A percentile compares a stretch with the other conserved stretches of the same genome.
Conservation (phyloP, 345 rosid species). For the Cardiospermum halicacabum region DNA sequence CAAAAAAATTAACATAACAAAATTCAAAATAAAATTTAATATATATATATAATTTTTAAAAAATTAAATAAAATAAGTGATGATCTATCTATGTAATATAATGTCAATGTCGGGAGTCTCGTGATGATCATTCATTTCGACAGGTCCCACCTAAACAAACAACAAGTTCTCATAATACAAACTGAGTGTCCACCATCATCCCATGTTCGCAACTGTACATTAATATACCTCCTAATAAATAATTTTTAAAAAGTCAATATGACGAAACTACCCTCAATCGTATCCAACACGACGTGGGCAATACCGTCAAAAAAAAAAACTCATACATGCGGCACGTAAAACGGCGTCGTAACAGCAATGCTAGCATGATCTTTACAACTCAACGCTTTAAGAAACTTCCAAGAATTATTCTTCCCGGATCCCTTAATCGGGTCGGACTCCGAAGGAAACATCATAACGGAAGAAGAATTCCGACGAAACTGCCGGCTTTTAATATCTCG, state of each 20-base stretch:
- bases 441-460: constrained; percentile 33
- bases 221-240: constrained; percentile 15
- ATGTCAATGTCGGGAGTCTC: constrained; percentile 44
- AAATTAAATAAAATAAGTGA: background rate
- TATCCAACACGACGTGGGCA: background rate
- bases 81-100: too few relatives aligned
- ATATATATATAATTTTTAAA: background rate
- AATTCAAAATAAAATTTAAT: constrained; percentile 8
- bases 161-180: background rate
- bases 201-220: constrained; percentile 12
- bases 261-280: constrained; percentile 6
- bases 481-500: constrained; percentile 67
- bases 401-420: constrained; percentile 38
- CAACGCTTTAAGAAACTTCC: constrained; percentile 52
- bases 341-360: constrained; percentile 52
- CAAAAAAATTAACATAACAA: background rate
- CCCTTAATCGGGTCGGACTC: constrained; percentile 21
- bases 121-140: constrained; percentile 33
- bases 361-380: constrained; percentile 59
- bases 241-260: background rate
- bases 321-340: constrained; percentile 31
- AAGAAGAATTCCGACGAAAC: constrained; percentile 40
- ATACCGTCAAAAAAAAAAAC: constrained; percentile 1
- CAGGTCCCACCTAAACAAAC: constrained; percentile 8
- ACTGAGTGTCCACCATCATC: background rate